phyloP scores from a whole-genome alignment of 352 stramenopile genomes.

The Phytophthora kernoviae region DNA sequence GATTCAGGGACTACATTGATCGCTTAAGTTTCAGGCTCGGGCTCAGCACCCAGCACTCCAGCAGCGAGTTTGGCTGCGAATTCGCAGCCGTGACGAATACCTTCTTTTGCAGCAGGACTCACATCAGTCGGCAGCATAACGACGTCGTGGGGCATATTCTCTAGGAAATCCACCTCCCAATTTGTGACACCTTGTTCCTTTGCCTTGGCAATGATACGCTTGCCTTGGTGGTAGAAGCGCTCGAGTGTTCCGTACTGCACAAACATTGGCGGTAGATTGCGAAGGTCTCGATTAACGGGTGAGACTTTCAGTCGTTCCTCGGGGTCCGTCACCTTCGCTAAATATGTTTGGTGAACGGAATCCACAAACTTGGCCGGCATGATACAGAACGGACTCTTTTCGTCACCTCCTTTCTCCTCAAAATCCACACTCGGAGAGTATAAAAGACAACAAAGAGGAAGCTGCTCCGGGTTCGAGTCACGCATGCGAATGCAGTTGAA shows the following conservation, averaged over 20 bases:
- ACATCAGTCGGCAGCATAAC: slow-evolving; percentile 29
- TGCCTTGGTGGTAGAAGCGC: slow-evolving; percentile 29
- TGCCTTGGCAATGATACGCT: slow-evolving; percentile 19
- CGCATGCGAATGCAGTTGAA: slow-evolving; percentile 26
- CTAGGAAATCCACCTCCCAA: slow-evolving; percentile 25
- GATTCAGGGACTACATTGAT: too few relatives aligned
- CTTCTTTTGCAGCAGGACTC: slow-evolving; percentile 25
- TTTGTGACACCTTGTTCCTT: slow-evolving; percentile 26
- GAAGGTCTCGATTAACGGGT: slow-evolving; percentile 21
- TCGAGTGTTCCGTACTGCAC: slow-evolving; percentile 31
- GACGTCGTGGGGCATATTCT: slow-evolving; percentile 32
- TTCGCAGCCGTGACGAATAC: slow-evolving; percentile 25
- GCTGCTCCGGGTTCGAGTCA: slow-evolving; percentile 10
- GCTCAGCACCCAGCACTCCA: slow-evolving; percentile 5
- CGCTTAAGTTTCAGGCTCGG: slow-evolving; percentile 14
- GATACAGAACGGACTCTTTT: slow-evolving; percentile 29
- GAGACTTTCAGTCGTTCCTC: slow-evolving; percentile 22
- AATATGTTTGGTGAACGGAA: slow-evolving; percentile 24
- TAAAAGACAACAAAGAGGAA: slow-evolving; percentile 22
- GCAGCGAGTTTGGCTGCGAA: slow-evolving; percentile 26
- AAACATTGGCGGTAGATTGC: slow-evolving; percentile 27
- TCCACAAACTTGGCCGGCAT: slow-evolving; percentile 31
- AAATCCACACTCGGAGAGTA: slow-evolving; percentile 29
- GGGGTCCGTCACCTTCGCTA: slow-evolving; percentile 21
- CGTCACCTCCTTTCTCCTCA: slow-evolving; percentile 28